Evolutionary conservation across 1,284 basidiomycete species (phyloP), one percentile per base, ranked within the genome.

Genomic region (Pholiota adiposa): DNA sequence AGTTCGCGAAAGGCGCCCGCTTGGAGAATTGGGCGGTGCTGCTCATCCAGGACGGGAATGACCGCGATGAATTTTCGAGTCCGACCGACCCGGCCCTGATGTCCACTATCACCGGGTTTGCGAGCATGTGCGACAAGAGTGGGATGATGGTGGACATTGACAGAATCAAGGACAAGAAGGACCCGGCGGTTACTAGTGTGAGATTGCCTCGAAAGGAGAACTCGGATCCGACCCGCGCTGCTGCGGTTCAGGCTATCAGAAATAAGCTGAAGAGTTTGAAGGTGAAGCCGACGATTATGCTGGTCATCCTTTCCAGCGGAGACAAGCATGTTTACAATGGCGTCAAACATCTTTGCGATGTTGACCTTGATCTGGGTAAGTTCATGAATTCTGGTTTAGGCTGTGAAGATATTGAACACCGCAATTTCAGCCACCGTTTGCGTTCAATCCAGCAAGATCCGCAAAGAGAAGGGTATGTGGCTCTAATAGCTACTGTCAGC

Each of bases 241-340:
- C 65, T 4, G 82, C 86, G 1, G 78, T 86, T 18, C 59, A 33
- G 0, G 68, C 67, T 0, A 75, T 83, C 41, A 55, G 69, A 12
- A 16, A 38, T 0, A 56, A 65, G 0, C 53, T 84, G 11, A 71
- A 51, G 48, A 60, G 23, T 0, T 27, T 71, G 4, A 69, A 65
- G 25, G 34, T 34, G 12, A 75, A 76, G 54, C 75, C 78, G 0
- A 65, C 54, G 29, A 67, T 84, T 58, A 60, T 82, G 8, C 67
- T 89, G 29, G 82, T 90, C 40, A 73, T 93, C 44, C 77, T 93
- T 40, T 86, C 89, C 14, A 85, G 77, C 62, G 80, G 82, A 0
- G 89, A 93, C 70, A 86, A 85, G 55, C 82, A 85, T 54, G 70
- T 93, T 9, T 93, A 93, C 70, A 78, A 85, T 3, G 86, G 87